phyloP scores from a whole-genome alignment of 805 yeast species.

The Helenozyma baotianmanensis region DNA sequence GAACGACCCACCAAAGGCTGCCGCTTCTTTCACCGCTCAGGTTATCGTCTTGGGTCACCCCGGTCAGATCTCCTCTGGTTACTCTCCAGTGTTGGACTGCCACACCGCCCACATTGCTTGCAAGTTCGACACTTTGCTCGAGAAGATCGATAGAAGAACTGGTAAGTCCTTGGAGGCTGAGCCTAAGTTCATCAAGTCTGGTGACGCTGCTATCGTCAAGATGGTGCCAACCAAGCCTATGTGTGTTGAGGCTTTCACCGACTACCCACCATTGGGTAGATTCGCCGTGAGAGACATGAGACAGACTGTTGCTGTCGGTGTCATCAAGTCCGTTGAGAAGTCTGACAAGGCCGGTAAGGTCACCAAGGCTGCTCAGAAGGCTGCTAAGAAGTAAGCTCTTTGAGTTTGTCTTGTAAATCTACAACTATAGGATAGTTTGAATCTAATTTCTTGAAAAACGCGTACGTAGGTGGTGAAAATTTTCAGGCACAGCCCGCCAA shows the following conservation, averaged over 20 bases:
- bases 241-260: constrained; percentile 43
- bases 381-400: constrained; percentile 16
- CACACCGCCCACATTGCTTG: constrained; percentile 94
- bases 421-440: too few relatives aligned
- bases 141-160: constrained; percentile 81
- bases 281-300: constrained; percentile 95
- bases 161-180: constrained; percentile 32
- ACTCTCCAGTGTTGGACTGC: constrained; percentile 88
- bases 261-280: constrained; percentile 44
- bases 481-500: too few relatives aligned
- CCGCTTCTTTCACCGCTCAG: constrained; percentile 78
- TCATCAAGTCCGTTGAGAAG: constrained; percentile 75
- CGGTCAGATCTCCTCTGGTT: constrained; percentile 87
- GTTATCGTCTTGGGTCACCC: constrained; percentile 88
- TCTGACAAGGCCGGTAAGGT: constrained; percentile 16
- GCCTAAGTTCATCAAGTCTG: constrained; percentile 35
- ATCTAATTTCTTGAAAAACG: too few relatives aligned
- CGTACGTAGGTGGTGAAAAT: too few relatives aligned
- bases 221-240: constrained; percentile 42
- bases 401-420: not conserved
- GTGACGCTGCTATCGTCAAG: constrained; percentile 39
- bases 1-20: constrained; percentile 81
- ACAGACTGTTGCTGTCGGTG: constrained; percentile 99
- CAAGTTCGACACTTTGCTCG: constrained; percentile 72
- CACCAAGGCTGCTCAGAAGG: constrained; percentile 17